Evolutionary conservation across 768 basidiomycete genomes (phyloP).

Genomic region (Kwoniella dejecticola): DNA sequence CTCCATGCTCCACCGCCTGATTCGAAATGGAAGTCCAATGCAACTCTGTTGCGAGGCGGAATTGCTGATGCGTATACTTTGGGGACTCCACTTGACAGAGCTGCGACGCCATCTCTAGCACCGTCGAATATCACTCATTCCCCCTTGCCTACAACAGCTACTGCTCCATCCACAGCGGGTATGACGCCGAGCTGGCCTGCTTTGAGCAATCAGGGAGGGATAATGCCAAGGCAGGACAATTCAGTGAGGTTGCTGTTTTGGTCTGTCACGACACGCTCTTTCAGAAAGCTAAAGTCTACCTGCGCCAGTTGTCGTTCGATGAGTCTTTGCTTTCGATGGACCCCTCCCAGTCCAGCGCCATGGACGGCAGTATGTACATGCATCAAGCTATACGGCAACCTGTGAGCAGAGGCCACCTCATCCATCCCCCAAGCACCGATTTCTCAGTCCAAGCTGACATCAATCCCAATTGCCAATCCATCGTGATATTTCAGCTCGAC

Average conservation of each 20-base stretch:
- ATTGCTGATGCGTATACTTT: neutral
- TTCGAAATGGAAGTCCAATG: neutral
- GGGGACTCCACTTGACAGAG: neutral
- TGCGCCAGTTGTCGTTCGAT: conserved; percentile 10
- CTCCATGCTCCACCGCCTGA: neutral
- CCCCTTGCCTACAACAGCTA: neutral
- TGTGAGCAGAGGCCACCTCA: conserved; percentile 57
- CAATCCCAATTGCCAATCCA: conserved; percentile 9
- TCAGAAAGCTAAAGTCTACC: too few species aligned
- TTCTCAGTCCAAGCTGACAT: conserved; percentile 1
- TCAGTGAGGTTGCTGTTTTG: conserved; percentile 2
- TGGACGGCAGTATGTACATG: conserved; percentile 48
- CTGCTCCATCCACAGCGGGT: neutral
- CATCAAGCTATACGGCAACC: conserved; percentile 63
- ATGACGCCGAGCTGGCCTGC: conserved; percentile 17
- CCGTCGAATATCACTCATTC: conserved; percentile 11
- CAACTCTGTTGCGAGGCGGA: too few species aligned
- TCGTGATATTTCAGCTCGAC: conserved; percentile 65
- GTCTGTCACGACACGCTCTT: too few species aligned
- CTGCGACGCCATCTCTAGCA: conserved; percentile 13
- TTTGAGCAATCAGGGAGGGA: conserved; percentile 11
- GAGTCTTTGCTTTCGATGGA: conserved; percentile 22
- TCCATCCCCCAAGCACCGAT: conserved; percentile 28
- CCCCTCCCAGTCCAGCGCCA: conserved; percentile 25
- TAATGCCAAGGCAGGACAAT: conserved; percentile 19